A percentile compares a stretch with the other conserved stretches of the same genome.
These are phyloP conservation scores for Fusarium proliferatum DNA, from an alignment of 2,329 filamentous ascomycete genomes.

Conservation along the genomic window DNA sequence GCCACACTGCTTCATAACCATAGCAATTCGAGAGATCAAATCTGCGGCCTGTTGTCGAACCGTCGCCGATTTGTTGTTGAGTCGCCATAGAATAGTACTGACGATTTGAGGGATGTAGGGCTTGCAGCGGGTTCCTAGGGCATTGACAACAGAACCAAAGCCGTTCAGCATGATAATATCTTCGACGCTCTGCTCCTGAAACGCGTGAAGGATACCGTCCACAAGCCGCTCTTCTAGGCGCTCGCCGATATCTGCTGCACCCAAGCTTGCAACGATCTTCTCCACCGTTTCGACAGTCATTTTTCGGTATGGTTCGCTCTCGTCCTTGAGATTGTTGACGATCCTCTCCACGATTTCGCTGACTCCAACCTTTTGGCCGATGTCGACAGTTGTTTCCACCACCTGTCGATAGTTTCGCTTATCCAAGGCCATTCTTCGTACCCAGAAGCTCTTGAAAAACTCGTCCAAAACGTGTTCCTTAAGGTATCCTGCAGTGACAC, in stretches of 20 bases:
- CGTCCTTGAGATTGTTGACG: conserved; percentile 95
- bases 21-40: conserved; percentile 94
- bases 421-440: conserved; percentile 94
- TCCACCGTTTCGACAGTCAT: conserved; percentile 99
- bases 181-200: conserved; percentile 98
- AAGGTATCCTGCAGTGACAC: conserved; percentile 92
- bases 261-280: conserved; percentile 92
- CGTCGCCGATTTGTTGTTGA: conserved; percentile 98
- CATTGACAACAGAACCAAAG: conserved; percentile 97
- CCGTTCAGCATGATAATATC: conserved; percentile 97
- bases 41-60: conserved; percentile 97
- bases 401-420: conserved; percentile 98
- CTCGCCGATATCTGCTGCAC: conserved; percentile 93
- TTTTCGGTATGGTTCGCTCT: conserved; percentile 97
- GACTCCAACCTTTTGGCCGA: conserved; percentile 97
- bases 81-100: conserved; percentile 92
- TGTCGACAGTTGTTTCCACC: conserved; percentile 96
- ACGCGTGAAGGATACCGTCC: conserved; percentile 93
- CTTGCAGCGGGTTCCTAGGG: conserved; percentile 92
- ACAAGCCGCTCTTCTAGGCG: conserved; percentile 93
- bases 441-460: conserved; percentile 99
- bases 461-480: conserved; percentile 95
- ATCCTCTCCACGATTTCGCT: conserved; percentile 94
- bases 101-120: conserved; percentile 97
- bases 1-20: conserved; percentile 99